Evolutionary conservation across 1,139 yeast species (phyloP).

Genomic region (Nematodospora anomalae): DNA sequence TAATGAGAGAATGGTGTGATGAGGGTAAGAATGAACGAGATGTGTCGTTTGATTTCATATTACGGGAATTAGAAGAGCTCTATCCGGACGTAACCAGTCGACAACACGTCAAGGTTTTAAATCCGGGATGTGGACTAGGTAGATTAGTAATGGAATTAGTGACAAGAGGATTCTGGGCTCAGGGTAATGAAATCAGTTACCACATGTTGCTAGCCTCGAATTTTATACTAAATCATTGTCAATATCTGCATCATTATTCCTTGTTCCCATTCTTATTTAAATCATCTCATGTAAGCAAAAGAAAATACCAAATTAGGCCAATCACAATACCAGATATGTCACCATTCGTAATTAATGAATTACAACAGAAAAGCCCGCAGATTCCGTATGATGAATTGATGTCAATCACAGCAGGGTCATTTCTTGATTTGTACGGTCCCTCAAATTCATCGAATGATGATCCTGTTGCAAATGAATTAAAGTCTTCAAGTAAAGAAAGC

Average conservation of each 20-base stretch:
- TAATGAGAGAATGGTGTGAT: constrained; percentile 74
- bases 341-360: constrained; percentile 34
- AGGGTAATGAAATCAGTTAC: constrained; percentile 82
- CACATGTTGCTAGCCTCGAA: constrained; percentile 76
- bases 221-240: constrained; percentile 58
- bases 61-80: constrained; percentile 40
- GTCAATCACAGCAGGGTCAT: constrained; percentile 82
- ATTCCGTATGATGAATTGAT: constrained; percentile 54
- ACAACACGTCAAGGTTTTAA: constrained; percentile 48
- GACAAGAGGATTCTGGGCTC: constrained; percentile 64
- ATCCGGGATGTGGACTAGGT: constrained; percentile 87
- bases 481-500: constrained; percentile 33
- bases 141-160: constrained; percentile 75
- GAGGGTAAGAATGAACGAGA: constrained; percentile 60
- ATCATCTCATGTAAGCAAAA: constrained; percentile 45
- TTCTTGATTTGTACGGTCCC: constrained; percentile 73
- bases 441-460: neutral
- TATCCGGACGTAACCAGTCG: constrained; percentile 46
- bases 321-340: constrained; percentile 54
- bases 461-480: constrained; percentile 41
- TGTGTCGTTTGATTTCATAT: constrained; percentile 44
- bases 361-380: constrained; percentile 30
- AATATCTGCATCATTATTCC: constrained; percentile 34
- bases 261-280: constrained; percentile 58
- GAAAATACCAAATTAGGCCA: constrained; percentile 50